These are phyloP conservation scores for Takashimella koratensis DNA, from an alignment of 1,284 basidiomycete species.

Conservation along the genomic window DNA sequence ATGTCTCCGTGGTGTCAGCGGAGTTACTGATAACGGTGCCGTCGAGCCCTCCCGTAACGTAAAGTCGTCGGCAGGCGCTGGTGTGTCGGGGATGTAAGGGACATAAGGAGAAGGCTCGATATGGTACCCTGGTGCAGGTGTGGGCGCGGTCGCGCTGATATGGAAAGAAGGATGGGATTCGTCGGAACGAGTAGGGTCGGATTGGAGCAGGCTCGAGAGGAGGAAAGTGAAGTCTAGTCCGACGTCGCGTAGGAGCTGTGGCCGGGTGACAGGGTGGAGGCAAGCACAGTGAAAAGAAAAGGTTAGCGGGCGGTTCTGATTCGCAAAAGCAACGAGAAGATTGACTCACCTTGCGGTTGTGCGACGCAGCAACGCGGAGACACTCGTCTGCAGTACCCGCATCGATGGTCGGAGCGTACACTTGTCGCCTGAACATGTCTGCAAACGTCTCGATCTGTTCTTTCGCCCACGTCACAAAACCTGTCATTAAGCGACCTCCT, in stretches of 20 bases:
- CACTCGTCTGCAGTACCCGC: conserved; percentile 68
- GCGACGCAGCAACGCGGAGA: conserved; percentile 65
- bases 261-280: background rate
- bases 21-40: background rate
- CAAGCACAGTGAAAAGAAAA: background rate
- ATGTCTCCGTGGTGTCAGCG: background rate
- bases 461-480: conserved; percentile 92
- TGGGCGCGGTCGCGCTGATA: conserved; percentile 6
- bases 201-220: conserved; percentile 63
- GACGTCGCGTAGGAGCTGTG: conserved; percentile 80
- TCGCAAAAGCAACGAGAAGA: conserved; percentile 1
- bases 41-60: background rate
- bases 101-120: conserved; percentile 18
- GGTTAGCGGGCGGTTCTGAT: background rate
- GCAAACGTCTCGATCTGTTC: conserved; percentile 79
- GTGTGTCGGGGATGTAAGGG: conserved; percentile 7
- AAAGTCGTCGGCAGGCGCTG: background rate
- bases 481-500: conserved; percentile 51
- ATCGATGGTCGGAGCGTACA: conserved; percentile 76
- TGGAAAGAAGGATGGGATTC: conserved; percentile 16
- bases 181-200: conserved; percentile 16
- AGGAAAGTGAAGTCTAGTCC: conserved; percentile 89
- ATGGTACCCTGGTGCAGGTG: conserved; percentile 15
- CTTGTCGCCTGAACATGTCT: conserved; percentile 83
- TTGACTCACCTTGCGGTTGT: conserved; percentile 69